Base-by-base conservation (phyloP, 116 monocot genomes). In the Zostera marina region DNA sequence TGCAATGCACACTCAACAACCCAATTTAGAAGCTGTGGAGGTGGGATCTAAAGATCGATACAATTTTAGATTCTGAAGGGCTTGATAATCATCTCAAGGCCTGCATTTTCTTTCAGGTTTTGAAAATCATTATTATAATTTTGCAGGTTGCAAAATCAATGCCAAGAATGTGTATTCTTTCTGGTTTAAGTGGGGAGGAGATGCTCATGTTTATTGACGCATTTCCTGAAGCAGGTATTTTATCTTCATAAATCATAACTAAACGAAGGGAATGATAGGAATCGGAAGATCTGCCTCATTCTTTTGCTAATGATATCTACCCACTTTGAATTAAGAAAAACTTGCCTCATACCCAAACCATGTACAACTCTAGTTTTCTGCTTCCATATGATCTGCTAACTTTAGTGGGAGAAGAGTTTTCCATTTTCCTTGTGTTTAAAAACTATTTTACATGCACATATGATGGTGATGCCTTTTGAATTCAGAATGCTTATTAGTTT, bases 181-280 rank as follows among this genome's bases (percentile, higher is more conserved):
- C 94, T 71, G 94, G 94, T 44, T 71, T 94, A 69, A 88, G 67
- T 54, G 94, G 88, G 10, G 94, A 88, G 49, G 88, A 94, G 66
- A 94, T 84, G 68, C 79, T 88, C 71, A 94, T 94, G 88, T 88
- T 94, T 70, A 85, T 94, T 42, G 79, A 88, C 67, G 79, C 88
- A 56, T 94, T 82, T 77, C 85, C 84, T 53, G 82, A 94, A 73
- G 67, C 75, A 53, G 94, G 94, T 32, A 32, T 32, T 32, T 32
- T 32, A 25, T 26, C 11, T 12, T 25, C n/a, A 56, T 9, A 21
- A 11, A 56, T 5, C 13, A 10, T 23, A 25, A 14, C 26, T 32
- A 16, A 32, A 56, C 1, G 26, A 10, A 11, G 0, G 3, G 2
- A 25, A 4, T 0, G 26, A 21, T 56, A 21, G 22, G 4, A 32